Evolutionary conservation across 2,329 filamentous ascomycete species (phyloP), one percentile per base, ranked within the genome.

Genomic region (Penicillium sp.): DNA sequence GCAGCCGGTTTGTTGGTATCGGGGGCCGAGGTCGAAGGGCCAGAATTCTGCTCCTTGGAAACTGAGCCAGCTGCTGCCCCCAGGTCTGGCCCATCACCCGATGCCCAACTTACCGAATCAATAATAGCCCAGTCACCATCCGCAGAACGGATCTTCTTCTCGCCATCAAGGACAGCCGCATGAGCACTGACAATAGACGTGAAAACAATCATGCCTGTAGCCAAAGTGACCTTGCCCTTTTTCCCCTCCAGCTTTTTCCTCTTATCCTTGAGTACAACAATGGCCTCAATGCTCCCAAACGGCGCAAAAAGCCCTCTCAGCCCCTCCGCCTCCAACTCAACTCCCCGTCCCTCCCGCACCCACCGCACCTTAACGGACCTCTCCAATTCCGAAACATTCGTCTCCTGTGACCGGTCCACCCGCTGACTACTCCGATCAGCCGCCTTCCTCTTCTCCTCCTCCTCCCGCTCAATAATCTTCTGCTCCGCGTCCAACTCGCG

Each of bases 341-440:
- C 66, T 0, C 77, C 76, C 10, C 70, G 71, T 16, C 76, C 80
- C 57, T 84, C 79, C 26, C 80, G 72, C 9, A 76, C 65, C 77
- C 83, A 87, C 7, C 83, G 80, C 13, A 86, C 74, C 64, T 84
- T 86, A 59, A 87, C 73, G 6, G 82, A 82, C 26, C 85, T 79
- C 55, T 86, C 82, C 46, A 84, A 72, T 52, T 85, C 83, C 1
- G 80, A 71, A 5, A 83, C 77, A 56, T 77, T 73, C 5, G 70
- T 69, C 52, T 76, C 70, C 58, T 73, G 73, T 45, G 68, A 73
- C 61, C 57, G 66, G 64, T 67, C 73, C 29, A 72, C 69, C 27
- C 65, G 65, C 56, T 73, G 68, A 24, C 61, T 65, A 57, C 66
- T 70, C 62, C 62, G 61, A 58, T 71, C 71, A 33, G 62, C 62